These are phyloP conservation scores for Ceratocystis variospora DNA, from an alignment of 2,329 filamentous ascomycete species.

Conservation along the genomic window DNA sequence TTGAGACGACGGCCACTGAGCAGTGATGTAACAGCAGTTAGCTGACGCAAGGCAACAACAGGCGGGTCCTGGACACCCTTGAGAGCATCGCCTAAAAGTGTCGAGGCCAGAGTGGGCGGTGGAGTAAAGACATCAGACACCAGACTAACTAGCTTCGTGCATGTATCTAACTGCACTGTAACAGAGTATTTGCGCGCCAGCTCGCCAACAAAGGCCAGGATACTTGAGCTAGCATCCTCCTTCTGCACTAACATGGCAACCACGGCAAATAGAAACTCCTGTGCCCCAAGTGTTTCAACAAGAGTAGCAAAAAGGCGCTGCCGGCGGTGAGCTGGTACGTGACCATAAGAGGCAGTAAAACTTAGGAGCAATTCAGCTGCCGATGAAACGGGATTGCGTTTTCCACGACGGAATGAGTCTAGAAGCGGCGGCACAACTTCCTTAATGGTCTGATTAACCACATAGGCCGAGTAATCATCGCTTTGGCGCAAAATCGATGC, in stretches of 20 bases:
- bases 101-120: slow-evolving; percentile 58
- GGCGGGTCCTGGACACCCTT: slow-evolving; percentile 29
- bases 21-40: slow-evolving; percentile 44
- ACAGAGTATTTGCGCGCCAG: slow-evolving; percentile 60
- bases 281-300: slow-evolving; percentile 67
- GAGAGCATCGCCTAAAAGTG: slow-evolving; percentile 44
- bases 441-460: slow-evolving; percentile 88
- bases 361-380: slow-evolving; percentile 85
- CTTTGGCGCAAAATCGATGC: slow-evolving; percentile 80
- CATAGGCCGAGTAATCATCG: slow-evolving; percentile 92
- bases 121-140: slow-evolving; percentile 61
- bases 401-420: slow-evolving; percentile 66
- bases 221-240: slow-evolving; percentile 51
- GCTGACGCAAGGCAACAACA: slow-evolving; percentile 39
- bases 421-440: slow-evolving; percentile 88
- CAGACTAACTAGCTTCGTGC: slow-evolving; percentile 63
- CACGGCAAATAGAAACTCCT: slow-evolving; percentile 79
- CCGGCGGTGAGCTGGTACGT: slow-evolving; percentile 78
- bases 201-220: slow-evolving; percentile 61
- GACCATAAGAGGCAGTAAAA: slow-evolving; percentile 92
- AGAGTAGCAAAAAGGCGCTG: slow-evolving; percentile 73
- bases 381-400: slow-evolving; percentile 62
- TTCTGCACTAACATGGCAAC: slow-evolving; percentile 82
- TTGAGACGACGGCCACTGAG: slow-evolving; percentile 45
- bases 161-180: slow-evolving; percentile 61